phyloP scores from a whole-genome alignment of 371 early-diverging fungal genomes.

The Ordospora pajunii region DNA sequence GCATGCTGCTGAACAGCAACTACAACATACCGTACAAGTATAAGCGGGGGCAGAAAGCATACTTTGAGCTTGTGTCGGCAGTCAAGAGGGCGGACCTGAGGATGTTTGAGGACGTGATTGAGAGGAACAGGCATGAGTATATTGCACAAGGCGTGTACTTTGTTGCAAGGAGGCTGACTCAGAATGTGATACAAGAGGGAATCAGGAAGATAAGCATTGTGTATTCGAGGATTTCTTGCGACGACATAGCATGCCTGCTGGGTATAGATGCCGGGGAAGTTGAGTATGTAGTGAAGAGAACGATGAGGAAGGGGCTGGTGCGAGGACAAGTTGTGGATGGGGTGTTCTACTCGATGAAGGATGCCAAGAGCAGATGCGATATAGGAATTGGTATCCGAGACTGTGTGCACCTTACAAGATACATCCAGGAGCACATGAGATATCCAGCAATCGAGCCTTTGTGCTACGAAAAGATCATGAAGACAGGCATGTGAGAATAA shows the following conservation, averaged over 20 bases:
- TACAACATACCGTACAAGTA: constrained; percentile 10
- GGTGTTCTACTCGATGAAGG: constrained; percentile 12
- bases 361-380: neutral
- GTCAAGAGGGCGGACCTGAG: constrained; percentile 33
- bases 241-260: constrained; percentile 23
- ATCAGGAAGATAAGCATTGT: constrained; percentile 31
- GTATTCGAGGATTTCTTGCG: constrained; percentile 29
- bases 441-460: constrained; percentile 30
- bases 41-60: constrained; percentile 18
- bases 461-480: constrained; percentile 26
- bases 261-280: constrained; percentile 16
- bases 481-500: neutral
- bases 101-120: constrained; percentile 10
- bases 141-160: constrained; percentile 24
- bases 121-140: constrained; percentile 14
- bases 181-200: constrained; percentile 46
- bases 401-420: neutral
- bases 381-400: constrained; percentile 3
- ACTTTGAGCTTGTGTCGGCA: constrained; percentile 23
- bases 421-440: constrained; percentile 33
- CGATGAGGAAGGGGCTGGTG: constrained; percentile 23
- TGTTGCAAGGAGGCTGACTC: constrained; percentile 24
- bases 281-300: constrained; percentile 21
- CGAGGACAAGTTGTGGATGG: constrained; percentile 12
- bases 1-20: constrained; percentile 31